Evolutionary conservation across 805 yeast species (phyloP).

Genomic region (Wickerhamomyces silvicola): DNA sequence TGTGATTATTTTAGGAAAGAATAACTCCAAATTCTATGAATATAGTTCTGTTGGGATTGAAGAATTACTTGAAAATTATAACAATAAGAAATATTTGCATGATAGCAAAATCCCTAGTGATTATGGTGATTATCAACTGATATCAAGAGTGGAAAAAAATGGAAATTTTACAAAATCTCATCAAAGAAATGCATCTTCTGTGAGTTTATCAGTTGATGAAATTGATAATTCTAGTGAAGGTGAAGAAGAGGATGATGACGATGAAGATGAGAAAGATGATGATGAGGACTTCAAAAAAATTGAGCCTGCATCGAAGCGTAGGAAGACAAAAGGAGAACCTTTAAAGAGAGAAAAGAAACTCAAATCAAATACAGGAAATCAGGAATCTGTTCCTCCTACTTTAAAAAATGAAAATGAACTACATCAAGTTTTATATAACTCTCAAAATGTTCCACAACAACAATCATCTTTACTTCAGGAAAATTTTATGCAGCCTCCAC

Average conservation of each 20-base stretch:
- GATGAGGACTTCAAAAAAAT: constrained; percentile 9
- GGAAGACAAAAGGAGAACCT: constrained; percentile 2
- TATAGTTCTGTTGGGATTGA: constrained; percentile 66
- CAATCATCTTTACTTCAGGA: too few relatives aligned
- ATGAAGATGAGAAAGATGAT: constrained; percentile 10
- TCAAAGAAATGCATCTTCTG: constrained; percentile 9
- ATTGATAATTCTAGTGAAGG: constrained; percentile 10
- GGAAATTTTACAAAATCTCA: constrained; percentile 2
- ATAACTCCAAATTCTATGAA: constrained; percentile 72
- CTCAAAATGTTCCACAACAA: background rate
- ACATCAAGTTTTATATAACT: too few relatives aligned
- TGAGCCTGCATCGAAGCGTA: constrained; percentile 6
- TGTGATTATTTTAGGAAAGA: constrained; percentile 78
- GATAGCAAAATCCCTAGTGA: constrained; percentile 62
- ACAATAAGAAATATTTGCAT: constrained; percentile 30
- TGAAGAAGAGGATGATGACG: constrained; percentile 13
- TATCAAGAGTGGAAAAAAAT: constrained; percentile 18
- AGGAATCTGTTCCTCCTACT: too few relatives aligned
- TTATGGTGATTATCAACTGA: constrained; percentile 52
- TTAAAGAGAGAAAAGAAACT: background rate
- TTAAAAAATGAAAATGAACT: too few relatives aligned
- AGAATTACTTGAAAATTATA: constrained; percentile 38
- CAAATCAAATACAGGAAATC: background rate
- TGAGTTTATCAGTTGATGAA: constrained; percentile 13
- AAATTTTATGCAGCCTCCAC: constrained; percentile 1